Evolutionary conservation across 768 basidiomycete genomes (phyloP).

Genomic region (Chalciporus pseudorubinellus): DNA sequence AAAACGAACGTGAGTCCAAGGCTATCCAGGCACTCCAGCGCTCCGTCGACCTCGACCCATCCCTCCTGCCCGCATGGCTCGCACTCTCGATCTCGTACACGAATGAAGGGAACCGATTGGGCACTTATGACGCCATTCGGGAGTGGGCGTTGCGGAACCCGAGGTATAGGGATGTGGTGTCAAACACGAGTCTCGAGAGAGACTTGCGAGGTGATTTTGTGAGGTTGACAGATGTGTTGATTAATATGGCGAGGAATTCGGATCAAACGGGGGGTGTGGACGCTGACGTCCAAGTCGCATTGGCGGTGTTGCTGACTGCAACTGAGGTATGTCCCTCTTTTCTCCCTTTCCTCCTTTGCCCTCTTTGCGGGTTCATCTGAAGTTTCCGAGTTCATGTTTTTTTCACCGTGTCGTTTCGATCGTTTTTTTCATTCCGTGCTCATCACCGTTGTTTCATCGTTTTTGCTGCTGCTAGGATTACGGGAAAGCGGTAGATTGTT

Average conservation of each 20-base stretch:
- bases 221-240: constrained; percentile 70
- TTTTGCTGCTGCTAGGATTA: constrained; percentile 62
- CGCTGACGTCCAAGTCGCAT: constrained; percentile 91
- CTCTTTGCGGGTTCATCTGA: background rate
- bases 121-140: constrained; percentile 78
- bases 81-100: constrained; percentile 89
- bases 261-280: constrained; percentile 65
- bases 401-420: background rate
- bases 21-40: constrained; percentile 83
- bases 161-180: constrained; percentile 48
- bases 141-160: constrained; percentile 73
- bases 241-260: constrained; percentile 67
- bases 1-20: constrained; percentile 91
- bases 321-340: constrained; percentile 61
- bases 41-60: constrained; percentile 77
- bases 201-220: constrained; percentile 36
- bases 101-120: constrained; percentile 76
- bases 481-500: constrained; percentile 90
- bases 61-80: constrained; percentile 78
- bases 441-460: background rate
- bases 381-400: background rate
- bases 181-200: constrained; percentile 31
- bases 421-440: background rate
- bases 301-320: constrained; percentile 90
- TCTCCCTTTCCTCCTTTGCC: background rate